Evolutionary conservation across 2,329 filamentous ascomycete species (phyloP).

Genomic region (Amylocarpus encephaloides): DNA sequence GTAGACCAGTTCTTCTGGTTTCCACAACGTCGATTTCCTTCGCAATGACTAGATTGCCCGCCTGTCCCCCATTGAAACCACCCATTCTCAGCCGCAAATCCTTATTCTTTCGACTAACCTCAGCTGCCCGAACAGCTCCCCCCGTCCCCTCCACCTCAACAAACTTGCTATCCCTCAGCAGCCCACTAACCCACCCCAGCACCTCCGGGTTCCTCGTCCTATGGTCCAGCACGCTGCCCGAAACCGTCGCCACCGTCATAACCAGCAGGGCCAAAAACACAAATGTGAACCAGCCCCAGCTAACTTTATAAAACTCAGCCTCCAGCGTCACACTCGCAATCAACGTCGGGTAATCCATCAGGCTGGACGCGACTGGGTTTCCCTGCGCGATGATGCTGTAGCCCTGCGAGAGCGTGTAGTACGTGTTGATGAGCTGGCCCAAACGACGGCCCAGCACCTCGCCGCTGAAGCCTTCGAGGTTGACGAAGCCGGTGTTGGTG

Average conservation of each 20-base stretch:
- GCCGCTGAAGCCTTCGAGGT: not conserved
- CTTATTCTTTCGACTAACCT: too few species aligned
- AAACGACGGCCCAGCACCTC: not conserved
- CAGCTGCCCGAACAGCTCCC: too few species aligned
- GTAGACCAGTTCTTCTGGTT: not conserved
- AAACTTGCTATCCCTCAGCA: constrained; percentile 2
- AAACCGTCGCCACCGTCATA: constrained; percentile 1
- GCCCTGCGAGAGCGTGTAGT: constrained; percentile 7
- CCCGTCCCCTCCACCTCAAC: not conserved
- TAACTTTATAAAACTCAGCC: constrained; percentile 2
- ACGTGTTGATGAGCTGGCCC: constrained; percentile 6
- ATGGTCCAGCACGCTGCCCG: not conserved
- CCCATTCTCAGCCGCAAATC: constrained; percentile 5
- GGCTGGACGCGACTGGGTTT: not conserved
- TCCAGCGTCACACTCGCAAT: not conserved
- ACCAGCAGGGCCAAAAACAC: not conserved
- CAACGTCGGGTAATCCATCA: not conserved
- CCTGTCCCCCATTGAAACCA: not conserved
- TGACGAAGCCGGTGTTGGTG: not conserved
- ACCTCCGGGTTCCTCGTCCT: not conserved
- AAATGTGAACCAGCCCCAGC: constrained; percentile 9
- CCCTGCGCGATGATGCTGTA: constrained; percentile 2
- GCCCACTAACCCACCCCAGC: not conserved
- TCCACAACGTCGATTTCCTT: not conserved
- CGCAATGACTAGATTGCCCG: not conserved